phyloP scores from a whole-genome alignment of 2,329 filamentous ascomycete genomes.

The Cylindrodendrum hubeiense region DNA sequence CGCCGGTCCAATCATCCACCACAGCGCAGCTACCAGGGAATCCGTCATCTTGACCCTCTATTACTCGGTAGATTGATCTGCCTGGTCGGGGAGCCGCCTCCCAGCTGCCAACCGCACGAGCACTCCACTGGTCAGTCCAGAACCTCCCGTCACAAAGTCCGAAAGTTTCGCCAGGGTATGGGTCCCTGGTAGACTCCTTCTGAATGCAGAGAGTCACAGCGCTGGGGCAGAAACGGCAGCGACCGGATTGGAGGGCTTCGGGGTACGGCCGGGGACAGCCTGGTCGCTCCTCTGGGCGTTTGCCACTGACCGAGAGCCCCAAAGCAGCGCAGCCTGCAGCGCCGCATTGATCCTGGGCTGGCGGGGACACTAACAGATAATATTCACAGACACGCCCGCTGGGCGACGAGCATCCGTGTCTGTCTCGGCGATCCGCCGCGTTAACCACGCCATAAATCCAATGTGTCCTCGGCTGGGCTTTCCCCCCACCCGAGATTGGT shows the following conservation, averaged over 20 bases:
- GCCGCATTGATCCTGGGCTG: slow-evolving; percentile 23
- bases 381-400: slow-evolving; percentile 1
- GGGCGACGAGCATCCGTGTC: not conserved
- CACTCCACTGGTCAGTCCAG: slow-evolving; percentile 1
- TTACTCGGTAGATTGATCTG: not conserved
- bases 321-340: not conserved
- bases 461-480: not conserved
- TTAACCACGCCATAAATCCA: slow-evolving; percentile 17
- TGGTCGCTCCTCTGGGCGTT: slow-evolving; percentile 2
- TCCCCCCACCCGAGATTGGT: slow-evolving; percentile 5
- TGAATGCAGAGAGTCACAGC: slow-evolving; percentile 36
- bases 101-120: not conserved
- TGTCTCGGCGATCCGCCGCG: slow-evolving; percentile 7
- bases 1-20: slow-evolving; percentile 30
- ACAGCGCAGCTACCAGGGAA: not conserved
- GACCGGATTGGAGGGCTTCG: slow-evolving; percentile 18
- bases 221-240: slow-evolving; percentile 8
- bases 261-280: slow-evolving; percentile 19
- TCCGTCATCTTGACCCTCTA: not conserved
- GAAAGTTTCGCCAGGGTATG: slow-evolving; percentile 19
- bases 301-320: slow-evolving; percentile 17
- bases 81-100: not conserved
- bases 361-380: slow-evolving; percentile 11
- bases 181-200: slow-evolving; percentile 32
- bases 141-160: not conserved